These are phyloP conservation scores for Brachypodium distachyon DNA, from an alignment of 202 grass and related monocot genomes.

Conservation along the genomic window DNA sequence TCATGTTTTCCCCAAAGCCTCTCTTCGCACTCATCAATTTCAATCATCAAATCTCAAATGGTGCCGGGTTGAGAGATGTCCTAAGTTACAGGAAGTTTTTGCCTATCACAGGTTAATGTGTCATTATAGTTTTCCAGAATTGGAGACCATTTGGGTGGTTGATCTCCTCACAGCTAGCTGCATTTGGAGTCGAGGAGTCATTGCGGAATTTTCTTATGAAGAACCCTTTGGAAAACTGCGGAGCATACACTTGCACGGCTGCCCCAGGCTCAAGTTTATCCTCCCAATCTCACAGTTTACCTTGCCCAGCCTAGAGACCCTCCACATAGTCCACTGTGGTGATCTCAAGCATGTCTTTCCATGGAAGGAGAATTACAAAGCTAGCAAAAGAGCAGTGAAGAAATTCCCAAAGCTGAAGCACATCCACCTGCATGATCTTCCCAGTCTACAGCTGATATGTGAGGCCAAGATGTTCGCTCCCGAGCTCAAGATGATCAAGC, in stretches of 20 bases:
- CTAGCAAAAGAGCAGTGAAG: neutral
- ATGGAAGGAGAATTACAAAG: neutral
- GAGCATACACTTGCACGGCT: neutral
- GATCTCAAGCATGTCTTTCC: neutral
- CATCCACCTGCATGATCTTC: too few relatives aligned
- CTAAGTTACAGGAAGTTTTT: neutral
- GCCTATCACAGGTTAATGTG: accelerated
- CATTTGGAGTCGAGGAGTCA: neutral
- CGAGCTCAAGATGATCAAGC: too few relatives aligned
- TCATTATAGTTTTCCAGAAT: neutral
- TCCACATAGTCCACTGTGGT: neutral
- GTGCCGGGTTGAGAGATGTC: neutral
- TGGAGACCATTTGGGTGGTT: neutral
- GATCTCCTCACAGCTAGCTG: neutral
- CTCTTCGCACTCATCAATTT: too few relatives aligned
- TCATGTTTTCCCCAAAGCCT: neutral
- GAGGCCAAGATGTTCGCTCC: too few relatives aligned
- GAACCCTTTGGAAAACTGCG: neutral
- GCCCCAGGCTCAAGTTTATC: neutral
- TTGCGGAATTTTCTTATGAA: neutral
- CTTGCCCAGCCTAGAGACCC: neutral
- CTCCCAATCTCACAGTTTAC: neutral
- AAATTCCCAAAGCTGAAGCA: too few relatives aligned
- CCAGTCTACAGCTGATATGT: too few relatives aligned
- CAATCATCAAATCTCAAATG: neutral